These are phyloP conservation scores for Cyberlindnera nakhonratchasimensis DNA, from an alignment of 805 yeast species.

Conservation along the genomic window DNA sequence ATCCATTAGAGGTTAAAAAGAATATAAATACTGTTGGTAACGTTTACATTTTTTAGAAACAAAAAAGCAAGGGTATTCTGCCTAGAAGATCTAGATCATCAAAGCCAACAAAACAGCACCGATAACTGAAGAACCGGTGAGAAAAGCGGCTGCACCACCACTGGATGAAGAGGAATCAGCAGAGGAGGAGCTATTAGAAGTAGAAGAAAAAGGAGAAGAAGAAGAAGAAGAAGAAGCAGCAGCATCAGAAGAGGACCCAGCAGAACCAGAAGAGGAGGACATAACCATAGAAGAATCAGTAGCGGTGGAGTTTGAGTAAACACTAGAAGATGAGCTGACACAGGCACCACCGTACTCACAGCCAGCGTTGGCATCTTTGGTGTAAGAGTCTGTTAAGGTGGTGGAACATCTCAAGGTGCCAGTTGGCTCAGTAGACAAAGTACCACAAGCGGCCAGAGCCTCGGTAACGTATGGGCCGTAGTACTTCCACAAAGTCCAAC, in stretches of 20 bases:
- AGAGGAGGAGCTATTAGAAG: slow-evolving; percentile 13
- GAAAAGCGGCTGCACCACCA: slow-evolving; percentile 14
- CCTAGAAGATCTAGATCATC: slow-evolving; percentile 5
- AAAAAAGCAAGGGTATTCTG: too few species aligned
- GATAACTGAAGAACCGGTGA: slow-evolving; percentile 16
- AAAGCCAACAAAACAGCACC: slow-evolving; percentile 17
- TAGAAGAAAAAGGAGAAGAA: slow-evolving; percentile 1
- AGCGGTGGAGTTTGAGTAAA: slow-evolving; percentile 2
- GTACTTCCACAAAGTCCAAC: slow-evolving; percentile 39
- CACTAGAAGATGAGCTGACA: slow-evolving; percentile 6
- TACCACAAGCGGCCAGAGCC: slow-evolving; percentile 32
- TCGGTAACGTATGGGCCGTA: slow-evolving; percentile 32
- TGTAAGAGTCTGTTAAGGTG: slow-evolving; percentile 22
- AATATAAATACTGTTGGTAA: too few species aligned
- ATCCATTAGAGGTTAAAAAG: too few species aligned
- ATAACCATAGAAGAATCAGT: too few species aligned
- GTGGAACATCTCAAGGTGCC: slow-evolving; percentile 33
- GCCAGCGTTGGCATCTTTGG: slow-evolving; percentile 20
- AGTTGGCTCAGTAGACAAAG: slow-evolving; percentile 34
- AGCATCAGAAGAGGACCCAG: slow-evolving; percentile 12
- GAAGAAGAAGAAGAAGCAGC: slow-evolving; percentile 14
- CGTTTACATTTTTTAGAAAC: too few species aligned
- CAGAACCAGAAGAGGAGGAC: slow-evolving; percentile 10
- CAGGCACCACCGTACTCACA: slow-evolving; percentile 21
- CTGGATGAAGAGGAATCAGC: slow-evolving; percentile 14